Evolutionary conservation across 139 green algal genomes (phyloP), one percentile per base, ranked within the genome.

Genomic region (Ettlia oleoabundans): DNA sequence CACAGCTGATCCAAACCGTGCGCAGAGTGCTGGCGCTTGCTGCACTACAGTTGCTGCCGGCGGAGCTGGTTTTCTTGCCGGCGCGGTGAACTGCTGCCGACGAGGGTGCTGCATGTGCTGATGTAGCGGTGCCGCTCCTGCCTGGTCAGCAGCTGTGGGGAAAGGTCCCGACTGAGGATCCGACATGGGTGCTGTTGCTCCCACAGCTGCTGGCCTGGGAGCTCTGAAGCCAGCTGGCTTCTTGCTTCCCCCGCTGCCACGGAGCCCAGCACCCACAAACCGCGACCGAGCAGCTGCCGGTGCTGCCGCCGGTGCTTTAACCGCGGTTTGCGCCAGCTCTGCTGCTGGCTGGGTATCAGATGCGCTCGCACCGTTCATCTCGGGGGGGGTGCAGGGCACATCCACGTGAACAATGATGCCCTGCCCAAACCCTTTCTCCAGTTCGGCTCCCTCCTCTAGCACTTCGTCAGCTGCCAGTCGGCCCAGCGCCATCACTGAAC

Each of bases 401-500:
- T 80, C 73, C 30, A 80, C 73, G 2, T 33, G 24, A 4, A 80
- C 53, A 7, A 80, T 52, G 24, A 80, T 69, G 52, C 13, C 38
- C 24, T 64, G 35, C 0, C 73, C 73, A 80, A 80, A 80, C 1
- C 26, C 37, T 19, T 33, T 33, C 4, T 51, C 8, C 41, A 84
- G 53, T 33, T 62, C 68, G 2, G 40, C 53, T 4, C 47, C 53
- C 18, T 43, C 24, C 28, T 64, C 35, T 26, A 24, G 13, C 63
- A 28, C 30, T 3, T 15, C 26, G 2, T 53, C 63, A 4, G 47
- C 30, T 19, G 68, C 43, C 47, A 76, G 33, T 9, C 64, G 30
- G 9, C 21, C 77, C 21, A 47, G 19, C 28, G 19, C 51, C 28
- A 77, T 51, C 19, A 65, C 28, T 9, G 2, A 22, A 24, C 78